Percentiles rank a stretch among this genome's conserved stretches.
phyloP scores from a whole-genome alignment of 352 stramenopile species.

The Pythium folliculosum region DNA sequence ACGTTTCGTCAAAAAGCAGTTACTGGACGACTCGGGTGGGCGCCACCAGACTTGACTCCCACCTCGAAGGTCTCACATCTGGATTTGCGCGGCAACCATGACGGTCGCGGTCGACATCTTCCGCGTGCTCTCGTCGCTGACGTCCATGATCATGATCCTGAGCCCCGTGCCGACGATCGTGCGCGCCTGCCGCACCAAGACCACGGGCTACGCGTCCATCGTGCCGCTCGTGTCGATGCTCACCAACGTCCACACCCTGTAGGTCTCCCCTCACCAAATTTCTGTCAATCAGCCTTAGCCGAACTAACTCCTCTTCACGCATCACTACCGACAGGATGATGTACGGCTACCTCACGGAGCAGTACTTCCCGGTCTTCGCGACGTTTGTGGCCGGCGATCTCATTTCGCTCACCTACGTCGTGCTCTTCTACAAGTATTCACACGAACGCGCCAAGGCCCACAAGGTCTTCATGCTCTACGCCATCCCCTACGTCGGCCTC shows the following conservation, averaged over 20 bases:
- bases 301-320: not conserved
- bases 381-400: constrained; percentile 47
- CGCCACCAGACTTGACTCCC: not conserved
- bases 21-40: not conserved
- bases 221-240: constrained; percentile 14
- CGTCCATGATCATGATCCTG: constrained; percentile 38
- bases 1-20: not conserved
- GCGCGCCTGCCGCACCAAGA: constrained; percentile 34
- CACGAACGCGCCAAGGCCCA: constrained; percentile 44
- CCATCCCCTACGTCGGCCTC: constrained; percentile 31
- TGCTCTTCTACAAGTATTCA: constrained; percentile 50
- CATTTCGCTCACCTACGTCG: constrained; percentile 41
- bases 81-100: constrained; percentile 11
- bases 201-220: constrained; percentile 44
- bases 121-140: constrained; percentile 33
- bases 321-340: constrained; percentile 32
- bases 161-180: constrained; percentile 33
- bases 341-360: constrained; percentile 46
- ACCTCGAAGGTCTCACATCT: not conserved
- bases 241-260: constrained; percentile 34
- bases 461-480: constrained; percentile 28
- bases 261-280: not conserved
- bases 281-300: too few species aligned
- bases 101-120: constrained; percentile 41
- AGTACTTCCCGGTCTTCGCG: constrained; percentile 50